These are phyloP conservation scores for Lichtheimia ramosa DNA, from an alignment of 371 early-diverging fungal species.

Conservation along the genomic window DNA sequence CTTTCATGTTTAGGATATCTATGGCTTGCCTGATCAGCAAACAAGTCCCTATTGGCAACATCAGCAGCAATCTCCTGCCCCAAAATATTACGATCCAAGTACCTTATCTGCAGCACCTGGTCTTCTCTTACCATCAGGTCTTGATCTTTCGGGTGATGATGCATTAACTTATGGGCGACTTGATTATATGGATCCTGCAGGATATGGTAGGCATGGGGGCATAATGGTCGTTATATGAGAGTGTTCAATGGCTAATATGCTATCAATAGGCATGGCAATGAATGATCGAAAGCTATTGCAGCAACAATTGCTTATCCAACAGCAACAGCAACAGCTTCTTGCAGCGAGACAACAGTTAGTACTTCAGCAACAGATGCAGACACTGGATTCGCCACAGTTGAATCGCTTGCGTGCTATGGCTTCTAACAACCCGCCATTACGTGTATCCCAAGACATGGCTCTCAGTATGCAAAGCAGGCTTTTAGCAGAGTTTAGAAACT, in stretches of 20 bases:
- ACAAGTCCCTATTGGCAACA: conserved; percentile 7
- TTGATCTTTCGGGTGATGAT: conserved; percentile 7
- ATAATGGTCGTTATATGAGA: background rate
- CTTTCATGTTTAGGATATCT: background rate
- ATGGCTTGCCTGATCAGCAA: conserved; percentile 4
- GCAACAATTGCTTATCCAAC: conserved; percentile 36
- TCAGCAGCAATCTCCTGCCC: background rate
- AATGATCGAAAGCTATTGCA: conserved; percentile 54
- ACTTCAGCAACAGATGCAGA: conserved; percentile 57
- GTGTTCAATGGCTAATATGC: background rate
- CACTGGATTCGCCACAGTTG: conserved; percentile 16
- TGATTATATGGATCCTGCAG: conserved; percentile 4
- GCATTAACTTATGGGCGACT: background rate
- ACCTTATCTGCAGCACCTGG: background rate
- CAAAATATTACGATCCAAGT: conserved; percentile 5
- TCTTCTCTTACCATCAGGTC: conserved; percentile 8
- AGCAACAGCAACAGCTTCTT: conserved; percentile 54
- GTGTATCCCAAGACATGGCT: conserved; percentile 33
- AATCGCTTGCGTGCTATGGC: conserved; percentile 27
- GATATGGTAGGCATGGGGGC: conserved; percentile 3
- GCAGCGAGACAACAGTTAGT: conserved; percentile 52
- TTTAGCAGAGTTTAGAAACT: conserved; percentile 93
- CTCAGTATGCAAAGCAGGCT: conserved; percentile 74
- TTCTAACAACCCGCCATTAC: conserved; percentile 2
- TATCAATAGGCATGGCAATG: background rate